Evolutionary conservation across 495 filamentous ascomycete species (phyloP).

Genomic region (Aspergillus campestris): DNA sequence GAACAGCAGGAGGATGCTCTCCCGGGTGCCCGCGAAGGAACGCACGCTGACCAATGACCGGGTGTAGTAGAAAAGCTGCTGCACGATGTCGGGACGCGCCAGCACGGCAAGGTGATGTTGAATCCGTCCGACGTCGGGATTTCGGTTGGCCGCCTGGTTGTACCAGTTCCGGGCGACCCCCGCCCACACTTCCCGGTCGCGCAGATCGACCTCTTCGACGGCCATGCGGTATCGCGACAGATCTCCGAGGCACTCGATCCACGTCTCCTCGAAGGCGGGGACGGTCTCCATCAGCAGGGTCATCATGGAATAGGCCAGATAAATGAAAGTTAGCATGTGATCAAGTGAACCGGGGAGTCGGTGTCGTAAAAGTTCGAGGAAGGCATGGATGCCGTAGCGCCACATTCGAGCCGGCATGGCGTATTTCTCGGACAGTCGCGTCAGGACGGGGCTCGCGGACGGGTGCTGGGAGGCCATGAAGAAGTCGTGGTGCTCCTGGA

Average conservation of each 20-base stretch:
- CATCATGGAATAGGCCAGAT: constrained; percentile 75
- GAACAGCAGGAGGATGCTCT: constrained; percentile 64
- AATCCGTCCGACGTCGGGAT: constrained; percentile 60
- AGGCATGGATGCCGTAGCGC: constrained; percentile 73
- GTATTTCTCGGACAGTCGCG: constrained; percentile 55
- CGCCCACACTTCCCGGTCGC: constrained; percentile 72
- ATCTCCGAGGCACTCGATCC: constrained; percentile 87
- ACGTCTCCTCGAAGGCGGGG: constrained; percentile 68
- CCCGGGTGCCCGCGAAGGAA: constrained; percentile 54
- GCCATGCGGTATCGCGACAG: constrained; percentile 69
- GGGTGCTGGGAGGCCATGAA: constrained; percentile 73
- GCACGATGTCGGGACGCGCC: constrained; percentile 61
- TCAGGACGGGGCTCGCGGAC: constrained; percentile 50
- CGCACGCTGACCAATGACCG: constrained; percentile 38
- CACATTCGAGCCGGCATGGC: constrained; percentile 80
- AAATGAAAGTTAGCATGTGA: constrained; percentile 76
- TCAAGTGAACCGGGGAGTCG: constrained; percentile 63
- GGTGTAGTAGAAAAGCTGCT: constrained; percentile 69
- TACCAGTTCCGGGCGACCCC: constrained; percentile 76
- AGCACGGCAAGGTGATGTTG: constrained; percentile 83
- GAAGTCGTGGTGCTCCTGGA: constrained; percentile 78
- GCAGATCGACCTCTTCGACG: constrained; percentile 62
- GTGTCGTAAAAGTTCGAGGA: constrained; percentile 64
- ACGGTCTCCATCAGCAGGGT: constrained; percentile 70
- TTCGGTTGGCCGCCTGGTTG: constrained; percentile 62